Evolutionary conservation across 2,329 filamentous ascomycete genomes (phyloP), one percentile per base, ranked within the genome.

Genomic region (Colletotrichum camelliae): DNA sequence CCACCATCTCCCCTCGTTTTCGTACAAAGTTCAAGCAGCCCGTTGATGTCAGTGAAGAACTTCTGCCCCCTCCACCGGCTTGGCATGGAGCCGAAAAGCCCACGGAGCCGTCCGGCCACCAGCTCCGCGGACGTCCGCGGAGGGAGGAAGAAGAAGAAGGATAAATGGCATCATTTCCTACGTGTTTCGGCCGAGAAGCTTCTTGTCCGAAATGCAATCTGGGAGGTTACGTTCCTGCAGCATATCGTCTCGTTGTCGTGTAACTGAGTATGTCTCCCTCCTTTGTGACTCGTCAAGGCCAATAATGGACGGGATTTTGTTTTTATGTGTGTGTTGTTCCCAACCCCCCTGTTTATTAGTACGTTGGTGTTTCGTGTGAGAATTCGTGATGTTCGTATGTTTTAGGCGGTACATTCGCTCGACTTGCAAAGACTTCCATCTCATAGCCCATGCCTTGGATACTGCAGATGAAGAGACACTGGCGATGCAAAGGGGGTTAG

Each of bases 331-430:
- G 37, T 6, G 0, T 7, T 48, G n/a, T 48, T 21, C 5, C n/a
- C n/a, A 21, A 48, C 13, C 2, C 5, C 5, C 24, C 0, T 7
- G n/a, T 13, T 1, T 1, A 13, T 18, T 5, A 48, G 21, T 21
- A 2, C 18, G 21, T 1, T 1, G n/a, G 5, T 4, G n/a, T 48
- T 48, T 21, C 43, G 43, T 12, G 9, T 48, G 39, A 43, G 24
- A 27, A 27, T 43, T n/a, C 39, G 39, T 43, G n/a, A 21, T 48
- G n/a, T 0, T 48, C n/a, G 43, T 21, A 10, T 48, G 43, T 48
- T 48, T 48, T 21, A 0, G 10, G 43, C 43, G n/a, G n/a, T 48
- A 48, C 43, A 48, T 48, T 48, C 43, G 10, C 10, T 48, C 43
- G 43, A 48, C 43, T 13, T 48, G 10, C 4, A 7, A 48, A 48